Evolutionary conservation across 345 rosid genomes (phyloP).

Genomic region (Sisymbrium altissimum): DNA sequence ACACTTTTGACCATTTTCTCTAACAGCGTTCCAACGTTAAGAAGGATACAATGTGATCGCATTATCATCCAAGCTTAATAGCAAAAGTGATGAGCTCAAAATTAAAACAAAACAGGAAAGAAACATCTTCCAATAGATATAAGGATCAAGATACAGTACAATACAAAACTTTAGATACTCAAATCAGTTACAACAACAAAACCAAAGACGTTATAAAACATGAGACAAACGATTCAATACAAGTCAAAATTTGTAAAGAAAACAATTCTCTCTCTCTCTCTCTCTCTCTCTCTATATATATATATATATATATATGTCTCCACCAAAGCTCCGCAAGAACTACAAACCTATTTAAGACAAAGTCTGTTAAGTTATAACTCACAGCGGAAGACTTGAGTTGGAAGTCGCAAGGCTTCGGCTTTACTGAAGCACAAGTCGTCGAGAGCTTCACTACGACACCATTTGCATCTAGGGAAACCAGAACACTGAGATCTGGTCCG

Average conservation of each 20-base stretch:
- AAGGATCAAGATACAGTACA: conserved; percentile 7
- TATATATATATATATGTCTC: too few relatives aligned
- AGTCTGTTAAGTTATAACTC: conserved; percentile 26
- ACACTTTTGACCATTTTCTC: neutral
- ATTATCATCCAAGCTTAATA: neutral
- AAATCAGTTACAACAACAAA: conserved; percentile 13
- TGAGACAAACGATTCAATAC: conserved; percentile 2
- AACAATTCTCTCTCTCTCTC: too few relatives aligned
- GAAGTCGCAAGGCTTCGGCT: conserved; percentile 66
- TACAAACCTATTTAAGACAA: neutral
- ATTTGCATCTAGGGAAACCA: conserved; percentile 52
- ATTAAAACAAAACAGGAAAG: neutral
- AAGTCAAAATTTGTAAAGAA: conserved; percentile 1
- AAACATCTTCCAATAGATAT: neutral
- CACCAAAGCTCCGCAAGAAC: neutral
- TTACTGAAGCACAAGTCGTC: conserved; percentile 70
- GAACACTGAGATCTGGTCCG: conserved; percentile 58
- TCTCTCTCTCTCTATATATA: too few relatives aligned
- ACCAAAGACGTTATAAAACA: neutral
- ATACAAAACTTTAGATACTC: conserved; percentile 1
- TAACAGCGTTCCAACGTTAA: neutral
- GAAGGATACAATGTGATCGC: neutral
- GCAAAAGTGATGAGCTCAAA: neutral
- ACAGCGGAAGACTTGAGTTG: conserved; percentile 69
- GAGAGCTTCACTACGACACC: conserved; percentile 80